Base-by-base conservation (phyloP, 495 filamentous ascomycete species). In the Parathielavia hyrcaniae region DNA sequence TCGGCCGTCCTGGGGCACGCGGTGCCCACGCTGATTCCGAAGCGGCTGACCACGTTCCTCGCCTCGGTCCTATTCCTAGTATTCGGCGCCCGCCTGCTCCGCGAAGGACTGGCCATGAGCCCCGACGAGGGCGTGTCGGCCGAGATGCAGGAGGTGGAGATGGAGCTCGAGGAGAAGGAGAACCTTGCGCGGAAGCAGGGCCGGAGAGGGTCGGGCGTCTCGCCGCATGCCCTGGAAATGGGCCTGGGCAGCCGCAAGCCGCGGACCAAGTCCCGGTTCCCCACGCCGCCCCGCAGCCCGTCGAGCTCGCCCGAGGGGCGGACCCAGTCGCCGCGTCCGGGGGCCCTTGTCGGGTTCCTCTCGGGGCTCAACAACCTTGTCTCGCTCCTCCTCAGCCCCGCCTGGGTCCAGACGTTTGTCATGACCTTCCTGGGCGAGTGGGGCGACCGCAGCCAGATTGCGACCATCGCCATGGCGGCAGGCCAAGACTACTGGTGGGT, bases 401-500 rank as follows among this genome's bases (percentile, higher is more conserved):
- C 91, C 1, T 98, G 93, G 93, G 93, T 98, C 14, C 93, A 98
- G 72, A 98, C 95, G 6, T 98, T 98, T 70, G 83, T 91, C 60
- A 98, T 98, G 93, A 98, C 93, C 4, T 98, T 98, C 74, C 75
- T 98, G 32, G 93, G 93, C 11, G 93, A 98, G 71, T 97, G 95
- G 93, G 93, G 93, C 48, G 93, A 98, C 67, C 85, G 93, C 59
- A 95, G 89, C 67, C 93, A 98, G 71, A 98, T 98, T 67, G 95
- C 93, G 16, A 98, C 93, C 51, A 96, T 98, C 67, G 93, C 93
- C 40, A 98, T 98, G 93, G 95, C 93, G 47, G 93, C 93, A 11
- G 93, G 93, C 4, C 89, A 95, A 73, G 95, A 97, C 69, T 97
- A 97, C 68, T 97, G 91, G 93, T 97, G 91, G 90, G 93, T 98